A percentile compares a stretch with the other conserved stretches of the same genome.
These are phyloP conservation scores for Suhomyces tanzawaensis DNA, from an alignment of 805 yeast species.

Conservation along the genomic window DNA sequence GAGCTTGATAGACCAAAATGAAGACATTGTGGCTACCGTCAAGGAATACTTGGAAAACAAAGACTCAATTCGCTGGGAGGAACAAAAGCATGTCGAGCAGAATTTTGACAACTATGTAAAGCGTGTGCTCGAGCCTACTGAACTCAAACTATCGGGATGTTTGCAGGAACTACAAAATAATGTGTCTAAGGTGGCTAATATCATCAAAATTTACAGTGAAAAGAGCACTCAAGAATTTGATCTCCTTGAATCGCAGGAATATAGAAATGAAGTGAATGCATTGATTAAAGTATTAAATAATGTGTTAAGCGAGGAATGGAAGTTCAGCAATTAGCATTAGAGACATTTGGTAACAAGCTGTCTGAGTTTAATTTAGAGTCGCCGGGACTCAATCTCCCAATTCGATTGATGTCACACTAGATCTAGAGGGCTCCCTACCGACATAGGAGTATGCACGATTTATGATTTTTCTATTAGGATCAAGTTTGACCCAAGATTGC, in stretches of 20 bases:
- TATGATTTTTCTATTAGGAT: constrained; percentile 39
- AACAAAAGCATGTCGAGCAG: constrained; percentile 9
- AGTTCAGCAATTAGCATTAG: not conserved
- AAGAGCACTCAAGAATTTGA: not conserved
- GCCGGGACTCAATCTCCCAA: not conserved
- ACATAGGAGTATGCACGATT: constrained; percentile 35
- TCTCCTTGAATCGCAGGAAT: constrained; percentile 13
- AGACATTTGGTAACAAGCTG: not conserved
- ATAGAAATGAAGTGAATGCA: constrained; percentile 14
- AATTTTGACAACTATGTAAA: constrained; percentile 13
- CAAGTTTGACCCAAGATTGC: constrained; percentile 36
- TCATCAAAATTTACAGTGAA: not conserved
- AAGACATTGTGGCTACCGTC: constrained; percentile 32
- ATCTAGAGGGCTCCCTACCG: constrained; percentile 17
- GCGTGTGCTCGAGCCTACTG: constrained; percentile 12
- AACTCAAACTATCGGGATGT: constrained; percentile 13
- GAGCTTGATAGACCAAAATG: constrained; percentile 33
- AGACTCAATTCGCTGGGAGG: constrained; percentile 18
- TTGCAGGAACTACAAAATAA: constrained; percentile 11
- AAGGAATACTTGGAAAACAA: constrained; percentile 27
- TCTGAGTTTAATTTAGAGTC: not conserved
- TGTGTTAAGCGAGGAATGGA: not conserved
- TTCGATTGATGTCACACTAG: constrained; percentile 12
- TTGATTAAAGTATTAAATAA: constrained; percentile 17
- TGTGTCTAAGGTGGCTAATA: constrained; percentile 6